Evolutionary conservation across 202 grass and related monocot genomes (phyloP), one percentile per base, ranked within the genome.

Genomic region (Schoenoplectus tabernaemontani): DNA sequence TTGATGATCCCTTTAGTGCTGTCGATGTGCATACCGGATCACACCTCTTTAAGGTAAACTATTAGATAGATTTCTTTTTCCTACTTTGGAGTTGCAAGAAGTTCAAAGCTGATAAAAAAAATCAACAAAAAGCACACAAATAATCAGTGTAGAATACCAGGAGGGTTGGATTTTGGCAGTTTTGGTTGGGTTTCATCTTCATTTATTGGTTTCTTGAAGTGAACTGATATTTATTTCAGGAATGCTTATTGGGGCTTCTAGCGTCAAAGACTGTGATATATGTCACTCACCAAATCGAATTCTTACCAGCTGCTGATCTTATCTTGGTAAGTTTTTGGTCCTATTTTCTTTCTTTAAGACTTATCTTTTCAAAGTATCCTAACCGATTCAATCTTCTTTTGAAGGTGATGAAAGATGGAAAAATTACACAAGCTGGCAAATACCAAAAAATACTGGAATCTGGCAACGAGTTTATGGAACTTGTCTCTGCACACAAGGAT

Each of bases 351-450:
- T 61, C 59, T 79, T 62, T 43, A 24, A 0, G 10, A 63, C 5
- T 28, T 63, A 13, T 2, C 6, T 9, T 8, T 23, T 16, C 2
- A 3, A 48, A 16, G 67, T 43, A 15, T 22, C 24, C 22, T 30
- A 22, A 48, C 0, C 24, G 22, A 23, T 68, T 65, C 77, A 26
- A 60, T 51, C 75, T 17, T 61, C 63, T 7, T 67, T 37, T 26
- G 42, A 75, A 91, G 93, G 88, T 90, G 24, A 91, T 93, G 90
- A 96, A 93, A 87, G 90, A 84, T 68, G 90, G 93, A 48, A 87
- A 74, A 84, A 83, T 96, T 78, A 84, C 85, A 81, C 88, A 96
- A 81, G 90, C 88, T 71, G 93, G 93, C 22, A 96, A 87, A 68
- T 96, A 87, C 71, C 57, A 83, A 11, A 83, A 89, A 17, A 87